Conservation (phyloP, 2,329 filamentous ascomycete species). For the Leptographium wingfieldii region DNA sequence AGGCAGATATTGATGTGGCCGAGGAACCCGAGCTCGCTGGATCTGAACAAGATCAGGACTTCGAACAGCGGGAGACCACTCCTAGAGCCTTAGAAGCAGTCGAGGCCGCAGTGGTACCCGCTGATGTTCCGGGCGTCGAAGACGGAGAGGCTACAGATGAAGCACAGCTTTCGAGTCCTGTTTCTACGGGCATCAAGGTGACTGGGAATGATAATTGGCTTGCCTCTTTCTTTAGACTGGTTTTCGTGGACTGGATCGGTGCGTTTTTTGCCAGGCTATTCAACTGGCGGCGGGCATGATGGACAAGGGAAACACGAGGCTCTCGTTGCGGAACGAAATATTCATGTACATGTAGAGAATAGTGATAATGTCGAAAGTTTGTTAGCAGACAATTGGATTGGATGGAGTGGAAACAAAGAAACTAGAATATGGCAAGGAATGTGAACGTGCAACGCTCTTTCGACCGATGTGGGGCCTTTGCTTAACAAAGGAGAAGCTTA, state of each 20-base stretch:
- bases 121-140: not conserved
- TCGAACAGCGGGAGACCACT: not conserved
- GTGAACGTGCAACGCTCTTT: not conserved
- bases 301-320: not conserved
- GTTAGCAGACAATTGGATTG: not conserved
- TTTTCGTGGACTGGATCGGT: constrained; percentile 28
- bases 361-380: not conserved
- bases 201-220: constrained; percentile 19
- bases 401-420: not conserved
- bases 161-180: not conserved
- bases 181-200: not conserved
- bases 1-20: not conserved
- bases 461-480: not conserved
- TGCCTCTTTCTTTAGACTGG: constrained; percentile 19
- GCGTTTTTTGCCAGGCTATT: constrained; percentile 21
- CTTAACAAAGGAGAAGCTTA: not conserved
- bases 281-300: constrained; percentile 11
- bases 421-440: not conserved
- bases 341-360: not conserved
- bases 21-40: not conserved
- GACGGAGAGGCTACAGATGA: not conserved
- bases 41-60: too few relatives aligned
- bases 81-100: not conserved
- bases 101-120: not conserved
- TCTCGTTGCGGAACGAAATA: not conserved